Evolutionary conservation across 2,329 filamentous ascomycete genomes (phyloP), one percentile per base, ranked within the genome.

Genomic region (Cephalotrichum gorgonifer): DNA sequence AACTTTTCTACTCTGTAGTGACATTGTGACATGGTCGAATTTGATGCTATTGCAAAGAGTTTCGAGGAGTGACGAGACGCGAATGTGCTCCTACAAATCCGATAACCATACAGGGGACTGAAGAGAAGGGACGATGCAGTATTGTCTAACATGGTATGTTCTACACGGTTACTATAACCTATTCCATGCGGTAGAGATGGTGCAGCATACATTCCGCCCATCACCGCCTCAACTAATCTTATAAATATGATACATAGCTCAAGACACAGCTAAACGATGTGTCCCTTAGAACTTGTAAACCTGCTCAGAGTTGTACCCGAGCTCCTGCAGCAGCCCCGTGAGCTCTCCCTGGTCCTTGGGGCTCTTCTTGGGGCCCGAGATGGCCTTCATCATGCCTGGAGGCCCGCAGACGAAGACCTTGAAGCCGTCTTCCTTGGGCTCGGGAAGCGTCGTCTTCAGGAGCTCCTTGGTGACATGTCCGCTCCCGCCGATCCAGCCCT

Each of bases 341-440:
- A 98, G 75, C 71, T 97, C 91, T 57, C 93, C 93, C 73, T 98
- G 93, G 65, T 98, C 89, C 60, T 79, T 76, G n/a, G 90, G 89
- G 69, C 85, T 93, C 66, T 85, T 83, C 86, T 98, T 97, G 61
- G 71, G 70, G 30, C 93, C 93, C 33, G 86, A 91, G 57, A 97
- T 82, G 52, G 89, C 86, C 68, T 95, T 95, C 81, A 95, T 95
- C 76, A 97, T 65, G 39, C 84, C 86, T 3, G 91, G 90, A 12
- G 93, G 93, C 0, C 91, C 91, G 68, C 91, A 97, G 33, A 98
- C 88, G 62, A 98, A 97, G 54, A 97, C 69, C 81, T 97, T 97
- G 74, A 95, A 83, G 71, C 95, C 93, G 56, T 86, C 86, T 58
- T 79, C 78, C 77, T 93, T 93, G 54, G 93, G 89, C 69, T 94